Base-by-base conservation (phyloP, 176 grass and related monocot species). In the Triticum monococcum region DNA sequence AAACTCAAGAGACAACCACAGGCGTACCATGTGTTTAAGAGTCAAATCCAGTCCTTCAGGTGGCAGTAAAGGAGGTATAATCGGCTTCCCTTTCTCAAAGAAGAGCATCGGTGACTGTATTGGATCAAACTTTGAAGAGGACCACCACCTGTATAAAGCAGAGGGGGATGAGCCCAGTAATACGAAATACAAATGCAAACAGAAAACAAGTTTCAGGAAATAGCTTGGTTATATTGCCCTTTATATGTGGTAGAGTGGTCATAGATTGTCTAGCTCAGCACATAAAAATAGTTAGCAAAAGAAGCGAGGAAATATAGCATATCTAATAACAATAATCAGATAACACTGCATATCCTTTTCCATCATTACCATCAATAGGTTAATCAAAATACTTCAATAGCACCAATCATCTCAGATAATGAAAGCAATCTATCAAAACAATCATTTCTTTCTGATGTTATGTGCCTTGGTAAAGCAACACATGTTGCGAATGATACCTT, bases 71-170 rank as follows among this genome's bases (percentile, higher is more conserved):
- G 90, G 93, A 87, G 96, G 93, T 72, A 88, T 84, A 54, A 98
- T 62, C 1, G 96, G 93, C 30, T 23, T 72, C 10, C 93, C 93
- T 33, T 95, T 95, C 81, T 95, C 89, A 86, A 94, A 95, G 77
- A 98, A 98, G 52, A 98, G 63, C 96, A 98, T 91, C 9, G 96
- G 96, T 32, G 88, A 98, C 33, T 86, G 43, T 81, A 86, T 38
- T 30, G 91, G 93, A 91, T 98, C 88, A 77, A 98, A 98, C 72
- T 96, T 98, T 13, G 93, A 94, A 82, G 93, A 86, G 43, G 93
- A 88, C 90, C 90, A 98, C 96, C 96, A 98, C 93, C 96, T 96
- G 71, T 14, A 81, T 18, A 37, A 63, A 82, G n/a, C 9, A 88
- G 82, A 79, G 36, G 5, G 82, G 16, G 18, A 60, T 85, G 30